Evolutionary conservation across 2,329 filamentous ascomycete species (phyloP).

Genomic region (Didymella segeticola): DNA sequence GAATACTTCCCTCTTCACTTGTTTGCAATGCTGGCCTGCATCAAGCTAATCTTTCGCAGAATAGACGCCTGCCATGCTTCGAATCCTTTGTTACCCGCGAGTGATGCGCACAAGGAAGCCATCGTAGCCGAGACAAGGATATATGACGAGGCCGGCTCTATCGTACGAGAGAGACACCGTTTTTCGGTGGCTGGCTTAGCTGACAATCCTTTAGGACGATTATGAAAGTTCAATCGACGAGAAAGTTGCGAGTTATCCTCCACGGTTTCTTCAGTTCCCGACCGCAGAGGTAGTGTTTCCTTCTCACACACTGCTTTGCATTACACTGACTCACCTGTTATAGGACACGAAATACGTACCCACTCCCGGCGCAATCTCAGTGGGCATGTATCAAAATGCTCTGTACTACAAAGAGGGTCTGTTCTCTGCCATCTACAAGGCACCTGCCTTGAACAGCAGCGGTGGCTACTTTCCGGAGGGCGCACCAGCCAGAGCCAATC

Average conservation of each 20-base stretch:
- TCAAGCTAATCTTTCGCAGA: conserved; percentile 20
- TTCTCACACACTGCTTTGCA: not conserved
- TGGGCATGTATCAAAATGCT: conserved; percentile 65
- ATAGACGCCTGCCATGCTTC: conserved; percentile 53
- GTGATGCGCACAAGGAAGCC: conserved; percentile 63
- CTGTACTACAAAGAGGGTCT: conserved; percentile 69
- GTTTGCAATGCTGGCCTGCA: conserved; percentile 19
- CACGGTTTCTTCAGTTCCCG: conserved; percentile 32
- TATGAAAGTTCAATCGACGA: conserved; percentile 40
- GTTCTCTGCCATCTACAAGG: conserved; percentile 83
- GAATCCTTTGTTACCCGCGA: conserved; percentile 53
- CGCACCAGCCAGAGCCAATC: conserved; percentile 25
- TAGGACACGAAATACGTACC: conserved; percentile 42
- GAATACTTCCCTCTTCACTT: not conserved
- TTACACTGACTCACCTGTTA: not conserved
- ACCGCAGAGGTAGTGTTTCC: conserved; percentile 28
- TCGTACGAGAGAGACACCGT: conserved; percentile 53
- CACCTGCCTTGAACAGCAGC: conserved; percentile 51
- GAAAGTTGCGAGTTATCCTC: conserved; percentile 27
- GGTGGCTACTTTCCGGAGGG: conserved; percentile 41
- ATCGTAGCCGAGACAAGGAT: conserved; percentile 71
- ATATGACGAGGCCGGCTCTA: conserved; percentile 63
- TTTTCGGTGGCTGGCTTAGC: not conserved
- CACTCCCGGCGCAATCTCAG: conserved; percentile 48
- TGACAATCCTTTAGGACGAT: conserved; percentile 42